Percentiles rank a stretch among this genome's conserved stretches.
phyloP scores from a whole-genome alignment of 768 basidiomycete species.

The Trametes sanguinea region DNA sequence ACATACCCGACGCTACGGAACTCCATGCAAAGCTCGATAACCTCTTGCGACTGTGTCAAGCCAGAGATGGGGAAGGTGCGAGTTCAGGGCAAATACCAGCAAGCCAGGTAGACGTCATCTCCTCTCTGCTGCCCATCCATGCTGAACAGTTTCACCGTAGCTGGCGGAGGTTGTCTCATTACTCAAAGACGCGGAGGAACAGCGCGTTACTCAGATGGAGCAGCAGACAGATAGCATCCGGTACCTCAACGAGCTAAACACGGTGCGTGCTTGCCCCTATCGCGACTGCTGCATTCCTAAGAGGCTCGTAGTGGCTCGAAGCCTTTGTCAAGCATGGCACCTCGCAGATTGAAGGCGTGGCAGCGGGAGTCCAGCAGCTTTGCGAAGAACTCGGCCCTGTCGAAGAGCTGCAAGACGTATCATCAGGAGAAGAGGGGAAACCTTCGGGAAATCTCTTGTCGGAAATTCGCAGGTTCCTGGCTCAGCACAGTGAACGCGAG shows the following conservation, averaged over 20 bases:
- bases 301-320: slow-evolving; percentile 70
- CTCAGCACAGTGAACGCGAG: slow-evolving; percentile 35
- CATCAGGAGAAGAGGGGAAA: slow-evolving; percentile 19
- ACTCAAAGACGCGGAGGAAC: slow-evolving; percentile 49
- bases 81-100: neutral
- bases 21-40: slow-evolving; percentile 42
- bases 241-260: slow-evolving; percentile 77
- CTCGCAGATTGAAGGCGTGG: slow-evolving; percentile 65
- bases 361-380: slow-evolving; percentile 60
- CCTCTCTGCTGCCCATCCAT: neutral
- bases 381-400: slow-evolving; percentile 50
- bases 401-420: slow-evolving; percentile 25
- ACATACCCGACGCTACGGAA: slow-evolving; percentile 29
- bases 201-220: slow-evolving; percentile 51
- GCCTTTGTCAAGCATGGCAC: slow-evolving; percentile 78
- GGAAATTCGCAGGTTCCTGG: slow-evolving; percentile 40
- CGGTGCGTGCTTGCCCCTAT: slow-evolving; percentile 40
- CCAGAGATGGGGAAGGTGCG: neutral
- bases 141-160: slow-evolving; percentile 24
- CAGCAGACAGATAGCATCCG: slow-evolving; percentile 76
- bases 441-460: slow-evolving; percentile 34
- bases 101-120: neutral
- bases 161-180: slow-evolving; percentile 48
- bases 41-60: slow-evolving; percentile 31
- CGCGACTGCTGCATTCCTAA: neutral